Conservation (phyloP, 2,329 filamentous ascomycete genomes). For the Dactylellina cionopaga region DNA sequence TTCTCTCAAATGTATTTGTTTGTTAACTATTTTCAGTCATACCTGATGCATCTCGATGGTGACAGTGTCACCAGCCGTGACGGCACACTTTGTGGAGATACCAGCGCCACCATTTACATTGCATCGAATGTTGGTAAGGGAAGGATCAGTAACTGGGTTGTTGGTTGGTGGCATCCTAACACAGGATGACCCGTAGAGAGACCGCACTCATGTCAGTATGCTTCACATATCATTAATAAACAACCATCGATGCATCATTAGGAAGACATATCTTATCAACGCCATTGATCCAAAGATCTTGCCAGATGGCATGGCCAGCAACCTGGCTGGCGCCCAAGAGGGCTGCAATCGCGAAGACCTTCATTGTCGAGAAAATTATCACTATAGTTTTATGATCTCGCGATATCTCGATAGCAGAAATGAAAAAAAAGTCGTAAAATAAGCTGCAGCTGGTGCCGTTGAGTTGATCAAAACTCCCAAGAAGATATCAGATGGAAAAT, state of each 20-base stretch:
- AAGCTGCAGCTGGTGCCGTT: not conserved
- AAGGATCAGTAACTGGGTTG: constrained; percentile 64
- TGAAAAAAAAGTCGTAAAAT: not conserved
- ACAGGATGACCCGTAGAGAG: constrained; percentile 59
- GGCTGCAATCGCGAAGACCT: constrained; percentile 35
- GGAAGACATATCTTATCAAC: constrained; percentile 62
- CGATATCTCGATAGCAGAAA: not conserved
- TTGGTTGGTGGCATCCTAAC: constrained; percentile 66
- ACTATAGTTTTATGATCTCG: constrained; percentile 25
- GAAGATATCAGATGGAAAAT: not conserved
- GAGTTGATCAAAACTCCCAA: constrained; percentile 39
- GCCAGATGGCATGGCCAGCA: constrained; percentile 66
- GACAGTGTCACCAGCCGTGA: constrained; percentile 63
- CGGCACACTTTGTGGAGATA: constrained; percentile 63
- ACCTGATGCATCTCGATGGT: constrained; percentile 69
- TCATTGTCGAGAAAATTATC: constrained; percentile 38
- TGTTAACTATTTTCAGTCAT: not conserved
- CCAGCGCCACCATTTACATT: constrained; percentile 61
- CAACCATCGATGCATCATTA: not conserved
- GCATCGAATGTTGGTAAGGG: constrained; percentile 64
- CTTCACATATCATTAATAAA: not conserved
- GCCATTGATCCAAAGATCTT: constrained; percentile 65
- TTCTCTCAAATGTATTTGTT: not conserved
- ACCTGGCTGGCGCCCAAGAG: constrained; percentile 58
- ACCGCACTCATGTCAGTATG: constrained; percentile 23